These are phyloP conservation scores for Neonectria coccinea DNA, from an alignment of 2,329 filamentous ascomycete genomes.

Conservation along the genomic window DNA sequence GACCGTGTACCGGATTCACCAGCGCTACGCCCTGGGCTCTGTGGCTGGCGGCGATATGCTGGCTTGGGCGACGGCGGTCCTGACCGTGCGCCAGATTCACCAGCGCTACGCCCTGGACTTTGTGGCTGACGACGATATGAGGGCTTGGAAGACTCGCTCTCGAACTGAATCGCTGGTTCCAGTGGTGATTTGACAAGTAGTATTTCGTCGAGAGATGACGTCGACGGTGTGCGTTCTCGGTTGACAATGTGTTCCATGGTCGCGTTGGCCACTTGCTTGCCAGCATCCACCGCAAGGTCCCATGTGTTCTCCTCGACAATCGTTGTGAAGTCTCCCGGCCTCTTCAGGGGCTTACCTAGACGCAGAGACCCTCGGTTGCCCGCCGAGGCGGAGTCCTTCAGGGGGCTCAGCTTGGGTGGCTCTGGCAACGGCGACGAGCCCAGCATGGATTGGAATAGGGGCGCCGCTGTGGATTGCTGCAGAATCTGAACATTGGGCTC, in stretches of 20 bases:
- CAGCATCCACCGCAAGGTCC: constrained; percentile 52
- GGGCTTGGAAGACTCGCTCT: constrained; percentile 19
- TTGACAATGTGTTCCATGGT: constrained; percentile 23
- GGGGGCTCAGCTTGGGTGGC: constrained; percentile 62
- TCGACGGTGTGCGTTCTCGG: constrained; percentile 45
- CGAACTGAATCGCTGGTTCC: constrained; percentile 31
- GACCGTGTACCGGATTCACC: constrained; percentile 30
- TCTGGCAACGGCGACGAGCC: constrained; percentile 61
- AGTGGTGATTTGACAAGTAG: constrained; percentile 44
- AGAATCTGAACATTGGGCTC: constrained; percentile 60
- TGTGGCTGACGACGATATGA: constrained; percentile 34
- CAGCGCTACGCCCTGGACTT: constrained; percentile 32
- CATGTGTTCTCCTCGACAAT: constrained; percentile 62
- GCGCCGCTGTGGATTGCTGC: constrained; percentile 55
- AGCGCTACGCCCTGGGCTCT: constrained; percentile 33
- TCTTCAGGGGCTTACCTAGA: constrained; percentile 41
- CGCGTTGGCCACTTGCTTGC: constrained; percentile 20
- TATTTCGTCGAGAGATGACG: constrained; percentile 51
- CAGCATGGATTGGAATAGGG: constrained; percentile 42
- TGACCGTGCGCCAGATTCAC: constrained; percentile 29
- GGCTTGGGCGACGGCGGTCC: constrained; percentile 31
- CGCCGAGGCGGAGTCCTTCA: constrained; percentile 64
- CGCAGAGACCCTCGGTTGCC: constrained; percentile 58
- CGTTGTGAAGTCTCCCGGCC: constrained; percentile 57
- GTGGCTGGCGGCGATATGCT: background rate